Conservation (phyloP, 2,329 filamentous ascomycete species). For the Didymella sp. region DNA sequence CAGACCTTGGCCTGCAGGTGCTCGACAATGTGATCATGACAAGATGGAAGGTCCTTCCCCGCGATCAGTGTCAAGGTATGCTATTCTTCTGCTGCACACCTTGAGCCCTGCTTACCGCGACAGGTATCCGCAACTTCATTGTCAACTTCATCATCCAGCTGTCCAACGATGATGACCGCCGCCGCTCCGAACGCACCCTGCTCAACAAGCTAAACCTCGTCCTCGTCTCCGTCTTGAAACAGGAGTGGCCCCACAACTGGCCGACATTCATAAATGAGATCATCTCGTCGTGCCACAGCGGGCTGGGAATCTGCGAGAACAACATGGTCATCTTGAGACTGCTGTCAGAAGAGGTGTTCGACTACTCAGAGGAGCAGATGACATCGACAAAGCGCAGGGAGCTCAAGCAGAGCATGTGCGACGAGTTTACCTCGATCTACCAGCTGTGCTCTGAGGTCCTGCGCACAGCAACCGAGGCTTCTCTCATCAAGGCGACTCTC, state of each 20-base stretch:
- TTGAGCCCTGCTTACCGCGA: constrained; percentile 14
- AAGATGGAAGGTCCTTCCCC: constrained; percentile 95
- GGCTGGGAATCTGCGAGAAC: constrained; percentile 97
- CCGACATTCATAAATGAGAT: constrained; percentile 99
- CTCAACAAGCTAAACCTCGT: constrained; percentile 99
- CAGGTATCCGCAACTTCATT: constrained; percentile 98
- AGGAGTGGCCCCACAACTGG: constrained; percentile 99
- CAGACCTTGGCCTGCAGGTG: constrained; percentile 92
- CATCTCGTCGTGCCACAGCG: constrained; percentile 93
- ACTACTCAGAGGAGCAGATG: constrained; percentile 99
- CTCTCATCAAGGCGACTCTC: constrained; percentile 92
- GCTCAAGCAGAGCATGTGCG: constrained; percentile 97
- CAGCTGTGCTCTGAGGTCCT: constrained; percentile 96
- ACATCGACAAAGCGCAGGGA: constrained; percentile 97
- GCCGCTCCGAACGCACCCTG: constrained; percentile 83
- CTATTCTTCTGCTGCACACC: background rate
- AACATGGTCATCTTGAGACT: constrained; percentile 98
- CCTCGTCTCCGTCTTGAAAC: constrained; percentile 95
- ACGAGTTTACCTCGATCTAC: constrained; percentile 98
- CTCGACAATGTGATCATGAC: constrained; percentile 99
- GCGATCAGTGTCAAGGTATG: constrained; percentile 91
- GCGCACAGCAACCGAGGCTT: constrained; percentile 85
- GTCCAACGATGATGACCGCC: constrained; percentile 86
- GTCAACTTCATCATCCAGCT: constrained; percentile 97
- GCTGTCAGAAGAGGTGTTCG: constrained; percentile 97